Conservation (phyloP, 371 early-diverging fungal genomes). For the Rhizomucor miehei region DNA sequence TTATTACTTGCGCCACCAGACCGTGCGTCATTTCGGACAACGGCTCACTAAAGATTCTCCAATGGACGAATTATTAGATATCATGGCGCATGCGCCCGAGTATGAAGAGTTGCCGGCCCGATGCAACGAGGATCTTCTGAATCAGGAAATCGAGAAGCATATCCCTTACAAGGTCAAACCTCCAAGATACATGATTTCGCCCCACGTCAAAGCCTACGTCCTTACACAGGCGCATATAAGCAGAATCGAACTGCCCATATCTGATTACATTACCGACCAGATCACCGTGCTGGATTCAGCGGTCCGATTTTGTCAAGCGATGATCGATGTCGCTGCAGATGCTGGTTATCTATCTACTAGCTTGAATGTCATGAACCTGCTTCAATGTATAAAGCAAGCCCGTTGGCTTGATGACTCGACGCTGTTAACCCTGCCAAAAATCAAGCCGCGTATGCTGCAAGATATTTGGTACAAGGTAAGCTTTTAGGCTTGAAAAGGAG, state of each 20-base stretch:
- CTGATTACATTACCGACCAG: conserved; percentile 91
- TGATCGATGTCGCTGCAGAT: conserved; percentile 85
- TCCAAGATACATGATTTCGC: conserved; percentile 64
- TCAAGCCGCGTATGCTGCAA: conserved; percentile 46
- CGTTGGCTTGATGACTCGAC: conserved; percentile 75
- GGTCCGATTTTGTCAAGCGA: conserved; percentile 87
- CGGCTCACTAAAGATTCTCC: conserved; percentile 41
- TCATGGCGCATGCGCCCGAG: conserved; percentile 80
- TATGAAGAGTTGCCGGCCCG: conserved; percentile 90
- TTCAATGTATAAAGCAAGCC: conserved; percentile 91
- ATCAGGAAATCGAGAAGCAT: conserved; percentile 68
- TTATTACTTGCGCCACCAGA: conserved; percentile 84
- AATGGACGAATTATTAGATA: conserved; percentile 62
- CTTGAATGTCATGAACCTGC: conserved; percentile 68
- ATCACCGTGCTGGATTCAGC: conserved; percentile 90
- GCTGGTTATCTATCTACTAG: conserved; percentile 62
- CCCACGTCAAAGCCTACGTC: conserved; percentile 88
- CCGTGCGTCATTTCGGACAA: conserved; percentile 67
- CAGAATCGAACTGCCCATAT: conserved; percentile 66
- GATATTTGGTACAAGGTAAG: conserved; percentile 34
- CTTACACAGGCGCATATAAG: conserved; percentile 86
- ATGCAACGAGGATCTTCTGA: conserved; percentile 88
- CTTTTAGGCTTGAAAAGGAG: too few species aligned
- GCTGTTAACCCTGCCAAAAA: conserved; percentile 66
- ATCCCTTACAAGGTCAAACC: conserved; percentile 54